These are phyloP conservation scores for Heterobasidion irregulare DNA, from an alignment of 1,284 basidiomycete species.

Conservation along the genomic window DNA sequence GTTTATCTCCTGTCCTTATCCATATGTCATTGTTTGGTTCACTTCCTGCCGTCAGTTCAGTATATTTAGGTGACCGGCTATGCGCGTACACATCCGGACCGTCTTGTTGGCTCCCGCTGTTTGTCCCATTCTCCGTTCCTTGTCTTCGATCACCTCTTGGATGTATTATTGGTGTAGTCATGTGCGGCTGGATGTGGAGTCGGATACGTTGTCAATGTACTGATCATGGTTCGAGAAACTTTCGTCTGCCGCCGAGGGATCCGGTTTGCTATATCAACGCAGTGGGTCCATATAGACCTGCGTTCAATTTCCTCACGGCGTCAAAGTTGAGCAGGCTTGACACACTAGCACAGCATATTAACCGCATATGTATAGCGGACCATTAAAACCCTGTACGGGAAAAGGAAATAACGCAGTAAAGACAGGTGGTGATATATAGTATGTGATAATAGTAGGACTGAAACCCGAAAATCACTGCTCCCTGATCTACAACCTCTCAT, in stretches of 20 bases:
- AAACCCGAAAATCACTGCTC: neutral
- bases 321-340: neutral
- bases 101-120: neutral
- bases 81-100: neutral
- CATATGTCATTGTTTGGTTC: neutral
- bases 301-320: too few relatives aligned
- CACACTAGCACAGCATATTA: neutral
- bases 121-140: neutral
- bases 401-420: neutral
- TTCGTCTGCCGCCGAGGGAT: neutral
- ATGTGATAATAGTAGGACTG: neutral
- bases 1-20: neutral
- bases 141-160: neutral
- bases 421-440: neutral
- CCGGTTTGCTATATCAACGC: neutral
- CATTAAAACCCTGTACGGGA: neutral
- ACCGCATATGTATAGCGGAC: neutral
- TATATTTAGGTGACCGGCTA: neutral
- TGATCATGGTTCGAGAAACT: neutral
- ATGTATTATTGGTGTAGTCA: conserved; percentile 6
- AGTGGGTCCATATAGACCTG: neutral
- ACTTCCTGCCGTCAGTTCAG: neutral
- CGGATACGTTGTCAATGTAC: conserved; percentile 1
- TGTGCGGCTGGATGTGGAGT: neutral
- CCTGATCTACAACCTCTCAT: neutral